A percentile compares a stretch with the other conserved stretches of the same genome.
phyloP scores from a whole-genome alignment of 2,329 filamentous ascomycete genomes.

The Leptosphaerulina australis region DNA sequence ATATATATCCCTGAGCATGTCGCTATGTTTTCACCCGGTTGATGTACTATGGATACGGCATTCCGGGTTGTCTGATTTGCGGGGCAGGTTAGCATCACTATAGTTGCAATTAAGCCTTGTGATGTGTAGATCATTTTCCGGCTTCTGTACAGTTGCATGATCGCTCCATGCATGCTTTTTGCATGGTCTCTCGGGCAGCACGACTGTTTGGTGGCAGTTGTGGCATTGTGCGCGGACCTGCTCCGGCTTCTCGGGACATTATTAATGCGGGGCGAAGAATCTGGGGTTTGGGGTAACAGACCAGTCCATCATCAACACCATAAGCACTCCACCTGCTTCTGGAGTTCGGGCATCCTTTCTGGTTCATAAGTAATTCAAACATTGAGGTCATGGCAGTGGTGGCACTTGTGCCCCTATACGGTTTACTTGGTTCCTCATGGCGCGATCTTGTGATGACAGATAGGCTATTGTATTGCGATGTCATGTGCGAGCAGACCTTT shows the following conservation, averaged over 20 bases:
- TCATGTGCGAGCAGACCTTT: too few species aligned
- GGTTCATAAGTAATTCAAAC: conserved; percentile 1
- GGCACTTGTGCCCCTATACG: background rate
- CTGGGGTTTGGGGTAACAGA: conserved; percentile 12
- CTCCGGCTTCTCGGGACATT: conserved; percentile 27
- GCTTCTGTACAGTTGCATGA: background rate
- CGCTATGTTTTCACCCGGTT: conserved; percentile 14
- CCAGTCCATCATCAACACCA: too few species aligned
- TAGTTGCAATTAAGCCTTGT: conserved; percentile 1
- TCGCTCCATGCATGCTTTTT: background rate
- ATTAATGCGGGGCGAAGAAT: conserved; percentile 21
- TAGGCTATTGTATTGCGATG: too few species aligned
- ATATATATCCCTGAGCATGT: conserved; percentile 10
- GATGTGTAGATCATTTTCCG: background rate
- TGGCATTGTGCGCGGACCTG: conserved; percentile 9
- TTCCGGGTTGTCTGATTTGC: background rate
- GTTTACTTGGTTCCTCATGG: background rate
- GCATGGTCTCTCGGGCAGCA: background rate
- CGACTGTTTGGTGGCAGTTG: conserved; percentile 4
- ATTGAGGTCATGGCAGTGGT: background rate
- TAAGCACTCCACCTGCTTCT: too few species aligned
- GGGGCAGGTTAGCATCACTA: background rate
- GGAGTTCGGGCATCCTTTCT: background rate
- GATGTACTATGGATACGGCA: background rate
- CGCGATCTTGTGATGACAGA: background rate